A percentile compares a stretch with the other conserved stretches of the same genome.
phyloP scores from a whole-genome alignment of 2,329 filamentous ascomycete species.

The Alternaria conjuncta region DNA sequence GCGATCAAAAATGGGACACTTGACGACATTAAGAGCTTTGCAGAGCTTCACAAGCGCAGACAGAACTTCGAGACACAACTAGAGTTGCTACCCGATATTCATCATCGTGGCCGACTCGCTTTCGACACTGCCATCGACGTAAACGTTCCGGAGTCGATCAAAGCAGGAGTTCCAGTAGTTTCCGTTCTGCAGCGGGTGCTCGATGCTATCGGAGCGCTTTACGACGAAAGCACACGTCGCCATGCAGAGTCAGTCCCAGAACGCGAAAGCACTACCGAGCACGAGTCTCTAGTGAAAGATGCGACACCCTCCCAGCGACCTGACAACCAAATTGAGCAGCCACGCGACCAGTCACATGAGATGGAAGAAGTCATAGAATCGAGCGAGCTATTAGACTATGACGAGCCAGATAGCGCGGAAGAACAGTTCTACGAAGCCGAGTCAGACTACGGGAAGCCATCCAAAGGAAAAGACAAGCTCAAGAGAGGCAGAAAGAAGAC shows the following conservation, averaged over 20 bases:
- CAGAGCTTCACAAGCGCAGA: background rate
- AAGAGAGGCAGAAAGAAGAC: background rate
- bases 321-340: background rate
- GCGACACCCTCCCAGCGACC: background rate
- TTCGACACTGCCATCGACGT: slow-evolving; percentile 2
- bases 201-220: background rate
- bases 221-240: background rate
- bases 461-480: background rate
- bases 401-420: background rate
- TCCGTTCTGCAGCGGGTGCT: background rate
- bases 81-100: background rate
- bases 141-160: background rate
- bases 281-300: background rate
- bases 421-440: background rate
- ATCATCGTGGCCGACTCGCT: background rate
- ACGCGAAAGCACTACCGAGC: background rate
- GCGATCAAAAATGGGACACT: background rate
- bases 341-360: background rate
- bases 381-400: background rate
- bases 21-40: background rate
- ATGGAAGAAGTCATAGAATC: background rate
- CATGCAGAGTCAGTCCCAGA: background rate
- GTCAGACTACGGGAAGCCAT: background rate
- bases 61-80: background rate
- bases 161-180: background rate